Conservation (phyloP, 805 yeast genomes). For the baker's yeast (Saccharomyces cerevisiae) region DNA sequence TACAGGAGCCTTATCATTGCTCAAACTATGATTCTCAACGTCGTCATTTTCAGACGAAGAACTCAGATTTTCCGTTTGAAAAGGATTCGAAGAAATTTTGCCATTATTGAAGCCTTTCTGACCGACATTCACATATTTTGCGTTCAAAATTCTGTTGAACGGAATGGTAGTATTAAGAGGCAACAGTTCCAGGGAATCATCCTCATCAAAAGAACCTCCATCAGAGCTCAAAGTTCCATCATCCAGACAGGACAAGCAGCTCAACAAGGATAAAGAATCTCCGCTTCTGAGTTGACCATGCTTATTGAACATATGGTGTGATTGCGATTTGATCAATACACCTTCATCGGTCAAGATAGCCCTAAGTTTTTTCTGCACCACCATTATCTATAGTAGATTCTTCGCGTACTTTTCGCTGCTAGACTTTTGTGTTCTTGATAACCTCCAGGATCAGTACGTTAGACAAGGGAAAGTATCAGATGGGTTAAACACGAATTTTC, state of each 20-base stretch:
- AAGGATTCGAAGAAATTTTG: conserved; percentile 4
- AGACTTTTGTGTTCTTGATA: neutral
- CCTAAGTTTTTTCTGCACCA: conserved; percentile 4
- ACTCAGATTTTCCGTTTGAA: conserved; percentile 1
- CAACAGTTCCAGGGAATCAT: conserved; percentile 5
- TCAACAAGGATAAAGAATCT: conserved; percentile 20
- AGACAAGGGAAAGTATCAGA: neutral
- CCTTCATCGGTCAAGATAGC: conserved; percentile 30
- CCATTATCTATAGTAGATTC: neutral
- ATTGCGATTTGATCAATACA: conserved; percentile 27
- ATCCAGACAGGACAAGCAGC: conserved; percentile 24
- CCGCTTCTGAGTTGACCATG: neutral
- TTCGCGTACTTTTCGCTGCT: neutral
- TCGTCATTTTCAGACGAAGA: conserved; percentile 7
- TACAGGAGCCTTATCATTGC: neutral
- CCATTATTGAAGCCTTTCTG: neutral
- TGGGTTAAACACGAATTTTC: neutral
- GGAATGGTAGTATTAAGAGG: conserved; percentile 28
- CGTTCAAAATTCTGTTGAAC: conserved; percentile 25
- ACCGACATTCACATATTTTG: conserved; percentile 11
- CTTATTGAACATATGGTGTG: neutral
- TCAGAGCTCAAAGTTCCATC: conserved; percentile 11
- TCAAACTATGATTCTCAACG: neutral
- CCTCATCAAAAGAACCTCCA: conserved; percentile 1
- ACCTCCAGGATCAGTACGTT: neutral